phyloP scores from a whole-genome alignment of 345 rosid species.

The Passiflora organensis region DNA sequence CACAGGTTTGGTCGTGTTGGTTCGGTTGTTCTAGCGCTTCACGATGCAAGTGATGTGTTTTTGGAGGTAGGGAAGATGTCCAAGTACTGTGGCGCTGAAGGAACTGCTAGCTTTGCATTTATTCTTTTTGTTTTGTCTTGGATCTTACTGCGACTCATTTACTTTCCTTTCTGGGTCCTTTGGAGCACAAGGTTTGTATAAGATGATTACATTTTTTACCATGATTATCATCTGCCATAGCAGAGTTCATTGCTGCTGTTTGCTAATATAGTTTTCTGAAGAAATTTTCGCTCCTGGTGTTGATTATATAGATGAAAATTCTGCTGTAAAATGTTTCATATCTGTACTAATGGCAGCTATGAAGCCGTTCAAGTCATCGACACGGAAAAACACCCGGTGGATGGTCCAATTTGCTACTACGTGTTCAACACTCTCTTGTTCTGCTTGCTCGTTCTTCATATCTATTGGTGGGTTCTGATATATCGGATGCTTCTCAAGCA shows the following conservation, averaged over 20 bases:
- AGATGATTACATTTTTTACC: too few species aligned
- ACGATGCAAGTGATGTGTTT: constrained; percentile 91
- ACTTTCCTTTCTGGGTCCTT: constrained; percentile 93
- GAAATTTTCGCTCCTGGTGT: too few species aligned
- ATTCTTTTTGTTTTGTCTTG: constrained; percentile 80
- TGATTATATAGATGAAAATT: too few species aligned
- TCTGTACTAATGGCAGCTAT: constrained; percentile 15
- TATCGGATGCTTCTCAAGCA: constrained; percentile 35
- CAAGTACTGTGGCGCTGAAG: constrained; percentile 80
- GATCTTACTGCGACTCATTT: constrained; percentile 80
- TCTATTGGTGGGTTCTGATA: constrained; percentile 36
- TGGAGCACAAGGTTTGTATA: constrained; percentile 99
- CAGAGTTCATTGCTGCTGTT: too few species aligned
- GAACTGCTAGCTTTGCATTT: constrained; percentile 65
- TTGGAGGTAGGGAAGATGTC: constrained; percentile 97
- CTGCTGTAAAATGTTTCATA: too few species aligned
- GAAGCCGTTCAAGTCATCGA: constrained; percentile 25
- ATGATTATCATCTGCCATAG: too few species aligned
- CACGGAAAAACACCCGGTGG: constrained; percentile 16
- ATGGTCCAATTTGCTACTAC: constrained; percentile 30
- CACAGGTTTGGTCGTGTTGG: constrained; percentile 90
- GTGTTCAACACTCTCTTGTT: constrained; percentile 25
- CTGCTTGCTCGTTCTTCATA: constrained; percentile 29
- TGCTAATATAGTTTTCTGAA: too few species aligned
- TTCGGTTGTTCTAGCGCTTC: constrained; percentile 87